Percentiles rank a stretch among this genome's conserved stretches.
Evolutionary conservation across 495 filamentous ascomycete species (phyloP).

Genomic region (Lentithecium fluviatile): DNA sequence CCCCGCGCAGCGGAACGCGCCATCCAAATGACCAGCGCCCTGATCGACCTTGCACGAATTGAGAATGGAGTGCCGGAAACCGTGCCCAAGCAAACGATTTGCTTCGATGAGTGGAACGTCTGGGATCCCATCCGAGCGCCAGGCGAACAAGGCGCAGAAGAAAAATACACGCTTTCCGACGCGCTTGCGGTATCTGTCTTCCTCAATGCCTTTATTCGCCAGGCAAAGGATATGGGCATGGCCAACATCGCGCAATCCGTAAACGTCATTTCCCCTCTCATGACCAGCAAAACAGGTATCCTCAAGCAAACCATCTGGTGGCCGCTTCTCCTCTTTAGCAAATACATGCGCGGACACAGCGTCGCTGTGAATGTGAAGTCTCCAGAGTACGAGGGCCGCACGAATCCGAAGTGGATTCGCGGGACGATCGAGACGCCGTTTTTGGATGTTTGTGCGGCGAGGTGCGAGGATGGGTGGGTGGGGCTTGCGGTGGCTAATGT

Average conservation of each 20-base stretch:
- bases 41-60: conserved; percentile 74
- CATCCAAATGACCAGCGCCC: conserved; percentile 63
- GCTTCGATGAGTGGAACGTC: conserved; percentile 86
- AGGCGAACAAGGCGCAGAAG: conserved; percentile 43
- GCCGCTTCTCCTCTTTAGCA: conserved; percentile 68
- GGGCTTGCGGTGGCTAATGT: conserved; percentile 71
- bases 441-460: conserved; percentile 67
- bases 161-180: conserved; percentile 66
- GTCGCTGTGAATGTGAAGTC: conserved; percentile 60
- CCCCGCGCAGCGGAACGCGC: conserved; percentile 70
- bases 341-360: conserved; percentile 72
- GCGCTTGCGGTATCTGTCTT: conserved; percentile 70
- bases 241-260: conserved; percentile 78
- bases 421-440: conserved; percentile 64
- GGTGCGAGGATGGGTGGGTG: conserved; percentile 61
- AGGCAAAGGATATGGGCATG: conserved; percentile 71
- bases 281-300: conserved; percentile 64
- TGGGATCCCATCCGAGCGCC: conserved; percentile 75
- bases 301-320: conserved; percentile 76
- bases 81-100: conserved; percentile 63
- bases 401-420: conserved; percentile 63
- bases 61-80: conserved; percentile 59
- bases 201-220: conserved; percentile 78
- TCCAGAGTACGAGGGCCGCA: conserved; percentile 61
- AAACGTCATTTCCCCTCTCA: conserved; percentile 74